Percentiles rank a stretch among this genome's conserved stretches.
Evolutionary conservation across 2,329 filamentous ascomycete species (phyloP).

Genomic region (Colletotrichum navitas): DNA sequence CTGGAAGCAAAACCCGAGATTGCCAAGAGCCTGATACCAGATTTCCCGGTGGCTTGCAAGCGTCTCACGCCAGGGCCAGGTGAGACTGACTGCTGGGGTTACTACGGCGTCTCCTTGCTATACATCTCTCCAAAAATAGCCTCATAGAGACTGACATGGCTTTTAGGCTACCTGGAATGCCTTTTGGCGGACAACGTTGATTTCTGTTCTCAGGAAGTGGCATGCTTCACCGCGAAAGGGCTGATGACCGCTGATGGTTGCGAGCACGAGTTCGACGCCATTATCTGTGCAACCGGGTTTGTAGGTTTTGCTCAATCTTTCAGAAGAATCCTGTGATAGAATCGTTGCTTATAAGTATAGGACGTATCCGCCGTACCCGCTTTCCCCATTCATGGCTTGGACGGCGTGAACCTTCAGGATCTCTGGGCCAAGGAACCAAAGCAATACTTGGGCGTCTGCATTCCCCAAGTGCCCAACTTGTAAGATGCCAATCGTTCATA

Average conservation of each 20-base stretch:
- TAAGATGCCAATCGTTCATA: fast-evolving
- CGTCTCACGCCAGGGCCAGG: conserved; percentile 7
- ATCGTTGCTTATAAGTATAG: neutral
- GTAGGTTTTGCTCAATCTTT: neutral
- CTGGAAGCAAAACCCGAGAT: neutral
- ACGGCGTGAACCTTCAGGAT: conserved; percentile 1
- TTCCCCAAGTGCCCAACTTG: conserved; percentile 11
- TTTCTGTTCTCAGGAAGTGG: neutral
- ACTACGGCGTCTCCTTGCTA: too few species aligned
- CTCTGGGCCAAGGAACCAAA: conserved; percentile 7
- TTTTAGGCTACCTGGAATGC: conserved; percentile 11
- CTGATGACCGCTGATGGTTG: conserved; percentile 1
- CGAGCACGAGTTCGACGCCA: conserved; percentile 6
- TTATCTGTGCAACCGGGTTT: conserved; percentile 27
- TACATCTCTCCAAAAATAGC: neutral
- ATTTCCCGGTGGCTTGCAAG: conserved; percentile 13
- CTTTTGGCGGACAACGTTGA: conserved; percentile 14
- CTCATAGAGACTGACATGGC: neutral
- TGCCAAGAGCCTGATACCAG: conserved; percentile 4
- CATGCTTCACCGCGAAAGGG: neutral
- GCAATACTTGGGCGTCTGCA: conserved; percentile 1
- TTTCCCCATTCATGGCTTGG: neutral
- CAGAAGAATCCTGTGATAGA: neutral
- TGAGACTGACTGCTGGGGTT: neutral
- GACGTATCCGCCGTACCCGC: neutral